These are phyloP conservation scores for Pyropia yezoensis DNA, from an alignment of 23 red algal genomes.

Conservation along the genomic window DNA sequence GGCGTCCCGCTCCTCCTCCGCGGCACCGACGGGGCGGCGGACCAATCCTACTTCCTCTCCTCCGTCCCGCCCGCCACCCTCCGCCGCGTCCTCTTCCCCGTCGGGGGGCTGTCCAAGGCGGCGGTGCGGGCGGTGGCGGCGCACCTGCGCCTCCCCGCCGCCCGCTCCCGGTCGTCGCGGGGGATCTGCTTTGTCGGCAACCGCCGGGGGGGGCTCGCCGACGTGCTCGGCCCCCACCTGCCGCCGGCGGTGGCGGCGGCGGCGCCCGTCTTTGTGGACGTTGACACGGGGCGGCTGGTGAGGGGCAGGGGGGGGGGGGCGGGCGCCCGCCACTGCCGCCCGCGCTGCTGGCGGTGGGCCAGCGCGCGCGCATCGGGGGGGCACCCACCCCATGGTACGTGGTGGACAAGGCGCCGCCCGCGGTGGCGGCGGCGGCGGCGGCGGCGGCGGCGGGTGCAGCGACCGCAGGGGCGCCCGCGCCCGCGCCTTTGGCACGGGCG, in stretches of 20 bases:
- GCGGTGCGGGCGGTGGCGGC: conserved; percentile 34
- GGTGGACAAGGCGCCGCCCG: conserved; percentile 3
- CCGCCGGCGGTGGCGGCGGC: conserved; percentile 10
- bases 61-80: conserved; percentile 23
- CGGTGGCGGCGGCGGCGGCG: too few relatives aligned
- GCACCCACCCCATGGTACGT: conserved; percentile 11
- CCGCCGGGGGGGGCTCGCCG: conserved; percentile 10
- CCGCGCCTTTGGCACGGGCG: too few relatives aligned
- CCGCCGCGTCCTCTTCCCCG: conserved; percentile 27
- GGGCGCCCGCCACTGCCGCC: too few relatives aligned
- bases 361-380: conserved; percentile 54
- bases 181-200: conserved; percentile 89
- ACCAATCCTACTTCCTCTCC: conserved; percentile 82
- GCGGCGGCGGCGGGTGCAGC: too few relatives aligned
- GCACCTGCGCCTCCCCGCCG: conserved; percentile 28
- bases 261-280: conserved; percentile 15
- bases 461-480: too few relatives aligned
- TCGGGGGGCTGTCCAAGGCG: conserved; percentile 46
- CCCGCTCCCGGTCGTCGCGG: conserved; percentile 16
- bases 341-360: conserved; percentile 21
- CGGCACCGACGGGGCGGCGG: conserved; percentile 37
- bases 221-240: conserved; percentile 29
- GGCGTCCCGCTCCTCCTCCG: conserved; percentile 6
- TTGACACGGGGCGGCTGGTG: conserved; percentile 29
- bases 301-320: neutral